Evolutionary conservation across 2,329 filamentous ascomycete genomes (phyloP), one percentile per base, ranked within the genome.

Genomic region (Aspergillus sp.): DNA sequence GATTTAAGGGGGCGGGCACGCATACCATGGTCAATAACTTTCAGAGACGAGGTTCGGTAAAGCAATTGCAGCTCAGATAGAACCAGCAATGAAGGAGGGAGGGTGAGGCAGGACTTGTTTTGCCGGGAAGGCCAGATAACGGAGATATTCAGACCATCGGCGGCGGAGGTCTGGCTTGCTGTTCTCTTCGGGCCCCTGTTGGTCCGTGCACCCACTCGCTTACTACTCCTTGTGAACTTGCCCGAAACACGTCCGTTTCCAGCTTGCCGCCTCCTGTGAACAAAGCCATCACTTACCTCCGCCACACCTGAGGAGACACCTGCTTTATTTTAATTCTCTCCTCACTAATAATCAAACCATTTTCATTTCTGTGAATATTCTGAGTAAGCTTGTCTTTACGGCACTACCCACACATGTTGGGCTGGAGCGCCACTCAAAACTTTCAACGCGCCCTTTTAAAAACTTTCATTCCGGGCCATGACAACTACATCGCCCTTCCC

Each of bases 141-240:
- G 48, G 41, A 65, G 61, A 60, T 63, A 51, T 50, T 61, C 58
- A 30, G 27, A 30, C 27, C 64, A 60, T 57, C 57, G 45, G 55
- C 52, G 53, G 60, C 64, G 67, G 68, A 68, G 66, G 65, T 68
- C 66, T 71, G 51, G 30, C 37, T 72, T 72, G 73, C 72, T 75
- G 73, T 74, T 75, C 73, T 70, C 73, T 74, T 73, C 61, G 65
- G 57, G 57, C 57, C 59, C 50, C 59, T 33, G 54, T 61, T 75
- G 73, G 73, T 60, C 70, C 68, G 70, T 73, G 69, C 68, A 65
- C 59, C 66, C 65, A 64, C 73, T 75, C 73, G 73, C 73, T 75
- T 75, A 75, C 71, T 61, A 52, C 58, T 62, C 11, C 45, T 37
- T 30, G 27, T 12, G 27, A 30, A 30, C 27, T 37, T 48, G 45